Base-by-base conservation (phyloP, 164 flowering plant genomes). In the Litsea cubeba region DNA sequence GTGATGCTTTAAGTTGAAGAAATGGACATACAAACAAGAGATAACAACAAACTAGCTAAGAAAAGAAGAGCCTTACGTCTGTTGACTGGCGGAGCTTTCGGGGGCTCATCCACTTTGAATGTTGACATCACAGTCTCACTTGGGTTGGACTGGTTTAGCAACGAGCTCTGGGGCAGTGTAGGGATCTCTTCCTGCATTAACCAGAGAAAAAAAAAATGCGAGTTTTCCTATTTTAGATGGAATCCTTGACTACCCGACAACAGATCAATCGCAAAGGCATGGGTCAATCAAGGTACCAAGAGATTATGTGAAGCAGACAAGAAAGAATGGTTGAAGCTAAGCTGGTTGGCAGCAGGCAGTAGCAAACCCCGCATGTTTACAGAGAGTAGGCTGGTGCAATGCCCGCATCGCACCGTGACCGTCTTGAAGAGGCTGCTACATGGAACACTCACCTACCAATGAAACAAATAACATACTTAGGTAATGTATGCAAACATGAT, bases 371-470 rank as follows among this genome's bases (percentile, higher is more conserved):
- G 85, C 97, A 91, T 93, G 91, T 92, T 93, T 20, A 91, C 99
- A 0, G 97, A 85, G 66, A 93, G 84, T 49, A 95, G 90, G 77
- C 90, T 93, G 85, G 90, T 81, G 88, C 99, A 95, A 83, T 93
- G 97, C 4, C 99, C 99, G 50, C 99, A 95, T 87, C 98, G 82
- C 23, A 95, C 99, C 0, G 97, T 93, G 1, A 92, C 98, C 3
- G 90, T 93, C 92, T 90, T 91, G 88, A 89, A 91, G 86, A 95
- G 82, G 75, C 94, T 92, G 71, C 81, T 80, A 82, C 87, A 85
- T 75, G 99, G 99, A 77, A 95, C 99, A 73, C 97, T 93, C 79
- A 93, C 98, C 99, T 95, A 70, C 68, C 46, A 68, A 50, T 17
- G 30, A 57, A 62, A 72, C 51, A 72, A 64, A 40, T 40, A 40